Base-by-base conservation (phyloP, 2,329 filamentous ascomycete genomes). In the Reticulascus tulasneorum region DNA sequence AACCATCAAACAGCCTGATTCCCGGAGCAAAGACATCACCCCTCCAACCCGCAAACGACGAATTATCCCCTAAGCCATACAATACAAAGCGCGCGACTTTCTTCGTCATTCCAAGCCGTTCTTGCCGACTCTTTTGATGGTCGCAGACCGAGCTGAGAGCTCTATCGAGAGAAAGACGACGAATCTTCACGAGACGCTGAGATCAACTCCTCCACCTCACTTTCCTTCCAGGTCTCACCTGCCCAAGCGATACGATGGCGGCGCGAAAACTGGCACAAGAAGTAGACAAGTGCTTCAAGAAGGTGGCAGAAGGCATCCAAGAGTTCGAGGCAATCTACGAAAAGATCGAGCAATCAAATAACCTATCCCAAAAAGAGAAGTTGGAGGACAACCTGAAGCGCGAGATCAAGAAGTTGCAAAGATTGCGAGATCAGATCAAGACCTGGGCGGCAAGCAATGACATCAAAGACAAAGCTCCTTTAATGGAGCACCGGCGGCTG, bases 211-310 rank as follows among this genome's bases (percentile, higher is more conserved):
- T n/a, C n/a, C n/a, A n/a, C n/a, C n/a, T n/a, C n/a, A n/a, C n/a
- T n/a, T n/a, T n/a, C n/a, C n/a, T 20, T 24, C 19, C n/a, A 29
- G 32, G n/a, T 33, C 24, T 33, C 21, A 12, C 20, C 27, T 15
- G 29, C 27, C 33, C 29, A 38, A 26, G 15, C 46, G 45, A 48
- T 66, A 75, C 63, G 54, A 98, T 98, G 93, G 88, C 93, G 54
- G 86, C 86, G 62, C 82, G 93, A 63, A 98, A 98, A 75, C 78
- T 95, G 54, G 86, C 93, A 64, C 90, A 97, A 70, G 93, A 98
- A 71, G 91, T 97, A 55, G 93, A 98, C 60, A 95, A 96, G 72
- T 94, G 88, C 78, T 97, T 96, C 80, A 98, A 98, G 69, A 94
- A 94, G 75, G 90, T 97, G 56, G 77, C 80, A 30, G 91, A 97